Evolutionary conservation across 2,329 filamentous ascomycete genomes (phyloP), one percentile per base, ranked within the genome.

Genomic region (Diaporthe sp.): DNA sequence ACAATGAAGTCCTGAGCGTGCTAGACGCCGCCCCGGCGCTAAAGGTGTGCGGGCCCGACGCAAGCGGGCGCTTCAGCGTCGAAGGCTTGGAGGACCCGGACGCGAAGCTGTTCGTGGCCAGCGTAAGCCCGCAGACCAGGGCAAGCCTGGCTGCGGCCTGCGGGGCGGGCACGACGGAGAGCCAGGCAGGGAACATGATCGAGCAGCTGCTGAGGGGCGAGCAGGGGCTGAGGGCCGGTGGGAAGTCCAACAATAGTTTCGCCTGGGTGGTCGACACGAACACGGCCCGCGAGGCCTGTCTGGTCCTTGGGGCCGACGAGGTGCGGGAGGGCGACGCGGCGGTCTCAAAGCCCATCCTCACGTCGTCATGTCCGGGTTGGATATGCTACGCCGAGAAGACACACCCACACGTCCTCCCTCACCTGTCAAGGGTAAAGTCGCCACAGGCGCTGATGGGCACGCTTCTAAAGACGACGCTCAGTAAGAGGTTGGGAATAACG

Each of bases 301-400:
- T 98, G n/a, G 93, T 96, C 9, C 89, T 96, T 22, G 93, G 93
- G 37, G 92, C 93, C 2, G 91, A 95, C 51, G 94, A 97, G 82
- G 92, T 94, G 12, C 85, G 91, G 28, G 83, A 85, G 60, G 84
- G 83, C 71, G 80, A 82, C 73, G 80, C 72, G 25, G 60, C 71
- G 67, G 39, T 76, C 34, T 78, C 81, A 31, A 87, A 87, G 72
- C 94, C 95, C 0, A 92, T 96, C 42, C 89, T 99, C 58, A 95
- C 96, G 12, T 96, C 96, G 4, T 95, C 95, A 28, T 99, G 97
- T 83, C 97, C 97, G 0, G 97, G 97, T 10, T 99, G 97, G 96
- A 96, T 99, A 74, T 99, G 97, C 85, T 99, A 99, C 82, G 96
- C 96, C 37, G 97, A 99, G 84, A 98, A 99, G 86, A 98, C 96